Base-by-base conservation (phyloP, 192 early-diverging fungal species). In the Entomortierella beljakovae region DNA sequence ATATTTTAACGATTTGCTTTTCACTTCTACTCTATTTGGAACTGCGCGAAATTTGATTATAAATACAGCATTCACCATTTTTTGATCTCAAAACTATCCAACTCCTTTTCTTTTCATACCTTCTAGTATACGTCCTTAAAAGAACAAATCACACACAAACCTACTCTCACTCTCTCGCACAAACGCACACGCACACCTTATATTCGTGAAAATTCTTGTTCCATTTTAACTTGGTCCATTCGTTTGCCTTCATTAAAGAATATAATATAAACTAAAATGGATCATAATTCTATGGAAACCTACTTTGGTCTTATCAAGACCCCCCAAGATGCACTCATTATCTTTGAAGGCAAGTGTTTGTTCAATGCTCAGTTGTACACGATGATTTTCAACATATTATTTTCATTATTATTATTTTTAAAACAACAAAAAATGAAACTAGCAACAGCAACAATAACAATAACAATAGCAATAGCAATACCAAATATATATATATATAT, bases 261-360 rank as follows among this genome's bases (percentile, higher is more conserved):
- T 71, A 65, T 50, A 57, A 28, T 5, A 50, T 25, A 16, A 64
- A 4, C 43, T 46, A 26, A 42, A 29, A 79, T 79, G 75, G 75
- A 79, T 37, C 71, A 80, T 37, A 86, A 83, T 40, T 76, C 73
- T 50, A 90, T 94, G 90, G 93, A 94, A 80, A 91, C 93, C 31
- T 95, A 91, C 71, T 90, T 88, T 83, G 95, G 94, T 56, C 91
- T 91, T 57, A 90, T 97, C 59, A 92, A 94, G 82, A 89, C 94
- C 13, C 91, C 92, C 60, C 91, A 94, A 64, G 95, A 97, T 64
- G 95, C 94, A 3, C 84, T 97, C 50, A 83, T 95, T 31, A 80
- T 97, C 40, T 95, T 97, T 71, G 95, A 97, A 84, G 75, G 75
- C 67, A 79, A 79, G 66, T 79, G n/a, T 42, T 49, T 29, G 22